Evolutionary conservation across 345 rosid genomes (phyloP).

Genomic region (Mangifera indica): DNA sequence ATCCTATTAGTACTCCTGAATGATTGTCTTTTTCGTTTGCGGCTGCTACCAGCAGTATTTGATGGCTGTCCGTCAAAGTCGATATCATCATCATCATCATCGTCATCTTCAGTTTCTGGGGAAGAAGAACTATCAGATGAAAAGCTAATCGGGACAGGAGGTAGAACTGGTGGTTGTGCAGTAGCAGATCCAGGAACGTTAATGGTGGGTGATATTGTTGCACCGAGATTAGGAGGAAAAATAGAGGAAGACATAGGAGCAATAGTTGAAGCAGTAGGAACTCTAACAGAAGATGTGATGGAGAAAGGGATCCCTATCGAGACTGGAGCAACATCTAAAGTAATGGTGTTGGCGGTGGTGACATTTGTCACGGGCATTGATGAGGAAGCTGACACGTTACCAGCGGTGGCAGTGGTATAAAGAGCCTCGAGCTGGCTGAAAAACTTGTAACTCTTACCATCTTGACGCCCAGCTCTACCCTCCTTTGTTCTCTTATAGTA

Average conservation of each 20-base stretch:
- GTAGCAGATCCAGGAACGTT: constrained; percentile 24
- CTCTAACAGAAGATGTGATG: constrained; percentile 22
- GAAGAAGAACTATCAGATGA: constrained; percentile 65
- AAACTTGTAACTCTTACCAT: constrained; percentile 81
- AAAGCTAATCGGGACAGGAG: constrained; percentile 44
- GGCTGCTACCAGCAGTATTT: constrained; percentile 44
- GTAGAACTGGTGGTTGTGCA: too few relatives aligned
- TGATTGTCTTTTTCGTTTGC: constrained; percentile 60
- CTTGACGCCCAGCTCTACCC: constrained; percentile 79
- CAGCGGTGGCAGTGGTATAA: constrained; percentile 29
- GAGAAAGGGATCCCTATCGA: constrained; percentile 53
- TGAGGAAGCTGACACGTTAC: constrained; percentile 21
- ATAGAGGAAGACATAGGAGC: constrained; percentile 18
- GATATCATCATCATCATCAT: constrained; percentile 28
- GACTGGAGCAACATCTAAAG: constrained; percentile 58
- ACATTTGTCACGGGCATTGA: constrained; percentile 16
- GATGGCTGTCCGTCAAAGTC: constrained; percentile 44
- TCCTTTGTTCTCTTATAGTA: constrained; percentile 92
- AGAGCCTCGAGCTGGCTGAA: constrained; percentile 84
- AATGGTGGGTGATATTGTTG: background rate
- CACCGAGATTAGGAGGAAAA: constrained; percentile 18
- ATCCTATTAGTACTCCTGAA: constrained; percentile 39
- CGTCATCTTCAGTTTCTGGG: constrained; percentile 53
- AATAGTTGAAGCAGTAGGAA: constrained; percentile 31
- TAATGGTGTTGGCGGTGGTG: constrained; percentile 10